Evolutionary conservation across 805 yeast species (phyloP), one percentile per base, ranked within the genome.

Genomic region (Saccharomycopsis fermentans): DNA sequence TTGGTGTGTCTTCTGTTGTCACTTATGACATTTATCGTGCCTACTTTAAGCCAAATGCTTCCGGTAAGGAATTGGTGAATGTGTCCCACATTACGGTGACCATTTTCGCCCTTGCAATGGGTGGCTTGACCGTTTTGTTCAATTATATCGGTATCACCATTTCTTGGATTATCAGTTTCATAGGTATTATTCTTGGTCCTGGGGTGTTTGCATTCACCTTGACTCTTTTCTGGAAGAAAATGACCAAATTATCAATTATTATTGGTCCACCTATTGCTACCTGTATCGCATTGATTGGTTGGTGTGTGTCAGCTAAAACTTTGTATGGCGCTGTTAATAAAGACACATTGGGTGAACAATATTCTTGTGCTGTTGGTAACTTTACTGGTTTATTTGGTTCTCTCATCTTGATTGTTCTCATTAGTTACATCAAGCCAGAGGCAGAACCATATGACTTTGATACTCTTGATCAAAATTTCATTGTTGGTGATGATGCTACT

Each of bases 11-110:
- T 0, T 70, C 77, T 3, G 67, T 74, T 63, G 61, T 77, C 50
- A 74, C 80, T 4, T 77, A 74, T 62, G 81, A 77, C 65, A 70
- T 76, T 59, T 77, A 72, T 67, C 70, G 74, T 63, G 68, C 73
- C 52, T 77, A 77, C 64, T 64, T 76, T 58, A 75, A 73, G 48
- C 75, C 76, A 56, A 59, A 68, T 8, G 81, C 81, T 9, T 65
- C 71, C 14, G 76, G 76, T 56, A 66, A 67, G 21, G 72, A 75
- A 55, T 70, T 77, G 63, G 73, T 77, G 34, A 67, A 67, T 26
- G 73, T 74, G 2, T 73, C 80, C 1, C 79, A 77, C 60, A 62
- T 71, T 16, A 68, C 73, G 12, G 80, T 77, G 39, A 70, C 77
- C 26, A 63, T 69, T 48, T 72, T 71, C 74, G 74, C 63, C 2